These are phyloP conservation scores for Gentiana macrophylla DNA, from an alignment of 257 asterid genomes.

Conservation along the genomic window DNA sequence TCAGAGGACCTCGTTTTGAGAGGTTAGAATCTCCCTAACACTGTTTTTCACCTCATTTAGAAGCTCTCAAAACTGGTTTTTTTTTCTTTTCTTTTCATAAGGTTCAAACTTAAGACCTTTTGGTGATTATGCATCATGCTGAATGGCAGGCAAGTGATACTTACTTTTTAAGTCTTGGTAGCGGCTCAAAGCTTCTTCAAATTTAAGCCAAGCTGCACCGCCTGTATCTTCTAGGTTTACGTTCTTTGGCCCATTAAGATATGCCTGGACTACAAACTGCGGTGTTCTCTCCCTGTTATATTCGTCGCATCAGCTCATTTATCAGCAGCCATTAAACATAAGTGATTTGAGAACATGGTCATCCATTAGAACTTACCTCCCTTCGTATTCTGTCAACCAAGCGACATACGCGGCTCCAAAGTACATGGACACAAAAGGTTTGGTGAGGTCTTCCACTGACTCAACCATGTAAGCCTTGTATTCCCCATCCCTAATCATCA, in stretches of 20 bases:
- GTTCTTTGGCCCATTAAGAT: constrained; percentile 73
- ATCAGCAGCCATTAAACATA: not conserved
- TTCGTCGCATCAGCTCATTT: not conserved
- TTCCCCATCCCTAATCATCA: constrained; percentile 53
- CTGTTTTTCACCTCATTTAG: too few species aligned
- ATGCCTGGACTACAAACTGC: constrained; percentile 76
- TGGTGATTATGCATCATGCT: too few species aligned
- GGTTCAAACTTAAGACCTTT: not conserved
- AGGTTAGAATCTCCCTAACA: too few species aligned
- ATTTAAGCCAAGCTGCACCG: constrained; percentile 32
- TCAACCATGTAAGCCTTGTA: constrained; percentile 55
- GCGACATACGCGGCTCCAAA: constrained; percentile 88
- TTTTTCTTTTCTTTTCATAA: too few species aligned
- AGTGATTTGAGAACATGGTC: not conserved
- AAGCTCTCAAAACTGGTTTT: too few species aligned
- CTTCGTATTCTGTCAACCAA: constrained; percentile 86
- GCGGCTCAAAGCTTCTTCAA: constrained; percentile 50
- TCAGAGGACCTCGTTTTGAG: too few species aligned
- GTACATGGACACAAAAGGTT: constrained; percentile 87
- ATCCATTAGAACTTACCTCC: constrained; percentile 38
- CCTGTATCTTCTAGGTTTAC: constrained; percentile 68
- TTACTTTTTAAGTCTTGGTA: constrained; percentile 47
- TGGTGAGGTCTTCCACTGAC: constrained; percentile 78
- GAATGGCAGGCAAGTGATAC: not conserved
- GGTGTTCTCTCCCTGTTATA: constrained; percentile 59